Evolutionary conservation across 2,329 filamentous ascomycete genomes (phyloP).

Genomic region (Talaromyces sp.): DNA sequence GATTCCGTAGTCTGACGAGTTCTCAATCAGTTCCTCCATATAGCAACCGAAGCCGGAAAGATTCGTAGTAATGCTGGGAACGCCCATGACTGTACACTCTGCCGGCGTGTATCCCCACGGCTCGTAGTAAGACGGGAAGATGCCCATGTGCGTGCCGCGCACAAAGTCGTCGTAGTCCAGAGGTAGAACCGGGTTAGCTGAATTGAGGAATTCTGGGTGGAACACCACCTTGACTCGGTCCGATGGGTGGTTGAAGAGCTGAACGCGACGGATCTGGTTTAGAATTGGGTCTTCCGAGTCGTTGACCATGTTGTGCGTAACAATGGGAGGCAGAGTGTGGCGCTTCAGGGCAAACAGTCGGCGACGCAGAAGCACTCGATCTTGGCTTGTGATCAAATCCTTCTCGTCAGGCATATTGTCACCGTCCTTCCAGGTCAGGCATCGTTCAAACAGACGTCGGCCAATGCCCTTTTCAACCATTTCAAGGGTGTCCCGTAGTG

Average conservation of each 20-base stretch:
- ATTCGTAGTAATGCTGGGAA: slow-evolving; percentile 97
- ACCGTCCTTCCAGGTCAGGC: slow-evolving; percentile 91
- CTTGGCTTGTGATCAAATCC: slow-evolving; percentile 85
- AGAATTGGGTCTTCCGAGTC: slow-evolving; percentile 89
- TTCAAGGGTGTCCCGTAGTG: slow-evolving; percentile 84
- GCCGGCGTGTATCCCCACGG: slow-evolving; percentile 98
- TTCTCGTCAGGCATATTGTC: slow-evolving; percentile 93
- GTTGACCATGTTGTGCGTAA: slow-evolving; percentile 98
- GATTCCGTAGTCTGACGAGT: slow-evolving; percentile 95
- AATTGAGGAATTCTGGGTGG: slow-evolving; percentile 96
- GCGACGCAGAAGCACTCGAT: slow-evolving; percentile 86
- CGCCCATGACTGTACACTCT: slow-evolving; percentile 98
- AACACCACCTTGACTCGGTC: slow-evolving; percentile 98
- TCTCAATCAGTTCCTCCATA: slow-evolving; percentile 99
- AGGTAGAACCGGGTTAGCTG: slow-evolving; percentile 88
- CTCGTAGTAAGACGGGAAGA: slow-evolving; percentile 98
- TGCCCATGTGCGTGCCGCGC: slow-evolving; percentile 88
- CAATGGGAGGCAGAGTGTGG: slow-evolving; percentile 82
- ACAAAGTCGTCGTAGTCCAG: slow-evolving; percentile 99
- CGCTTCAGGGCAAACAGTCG: slow-evolving; percentile 97
- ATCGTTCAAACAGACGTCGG: slow-evolving; percentile 89
- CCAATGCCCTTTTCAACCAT: slow-evolving; percentile 91
- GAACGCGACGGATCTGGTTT: slow-evolving; percentile 91
- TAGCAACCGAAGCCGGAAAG: slow-evolving; percentile 97
- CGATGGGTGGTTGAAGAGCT: slow-evolving; percentile 92